Evolutionary conservation across 371 early-diverging fungal genomes (phyloP).

Genomic region (Apophysomyces elegans): DNA sequence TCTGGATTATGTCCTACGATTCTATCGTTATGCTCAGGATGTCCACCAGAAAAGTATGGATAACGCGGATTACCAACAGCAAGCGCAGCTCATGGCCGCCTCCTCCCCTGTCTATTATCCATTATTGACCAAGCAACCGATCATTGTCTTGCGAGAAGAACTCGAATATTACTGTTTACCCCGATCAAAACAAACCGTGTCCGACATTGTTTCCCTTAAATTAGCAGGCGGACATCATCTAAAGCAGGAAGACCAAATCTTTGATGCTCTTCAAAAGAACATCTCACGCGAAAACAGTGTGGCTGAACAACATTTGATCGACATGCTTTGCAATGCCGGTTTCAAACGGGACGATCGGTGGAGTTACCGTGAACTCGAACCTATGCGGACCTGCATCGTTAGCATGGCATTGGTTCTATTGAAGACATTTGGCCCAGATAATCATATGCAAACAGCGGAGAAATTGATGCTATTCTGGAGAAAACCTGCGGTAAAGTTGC

Average conservation of each 20-base stretch:
- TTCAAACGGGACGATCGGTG: constrained; percentile 76
- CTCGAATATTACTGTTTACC: constrained; percentile 66
- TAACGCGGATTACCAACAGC: constrained; percentile 12
- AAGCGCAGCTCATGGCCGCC: constrained; percentile 25
- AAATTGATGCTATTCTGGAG: constrained; percentile 83
- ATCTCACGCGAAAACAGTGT: constrained; percentile 73
- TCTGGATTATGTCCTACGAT: constrained; percentile 64
- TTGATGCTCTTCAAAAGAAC: constrained; percentile 78
- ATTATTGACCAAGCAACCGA: constrained; percentile 72
- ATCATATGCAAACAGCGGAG: constrained; percentile 80
- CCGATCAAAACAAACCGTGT: constrained; percentile 22
- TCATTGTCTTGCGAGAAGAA: constrained; percentile 68
- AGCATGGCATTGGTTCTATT: constrained; percentile 75
- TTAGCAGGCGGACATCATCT: constrained; percentile 66
- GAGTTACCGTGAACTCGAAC: constrained; percentile 81
- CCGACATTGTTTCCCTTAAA: constrained; percentile 55
- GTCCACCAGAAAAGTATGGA: constrained; percentile 26
- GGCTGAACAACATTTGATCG: constrained; percentile 84
- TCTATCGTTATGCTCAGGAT: constrained; percentile 45
- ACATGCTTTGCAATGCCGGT: constrained; percentile 87
- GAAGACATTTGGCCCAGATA: constrained; percentile 73
- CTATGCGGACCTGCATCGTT: constrained; percentile 66
- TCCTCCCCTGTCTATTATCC: constrained; percentile 56
- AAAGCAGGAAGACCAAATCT: constrained; percentile 69
- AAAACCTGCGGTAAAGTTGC: constrained; percentile 75